Evolutionary conservation across 176 grass and related monocot genomes (phyloP), one percentile per base, ranked within the genome.

Genomic region (Musa troglodytarum): DNA sequence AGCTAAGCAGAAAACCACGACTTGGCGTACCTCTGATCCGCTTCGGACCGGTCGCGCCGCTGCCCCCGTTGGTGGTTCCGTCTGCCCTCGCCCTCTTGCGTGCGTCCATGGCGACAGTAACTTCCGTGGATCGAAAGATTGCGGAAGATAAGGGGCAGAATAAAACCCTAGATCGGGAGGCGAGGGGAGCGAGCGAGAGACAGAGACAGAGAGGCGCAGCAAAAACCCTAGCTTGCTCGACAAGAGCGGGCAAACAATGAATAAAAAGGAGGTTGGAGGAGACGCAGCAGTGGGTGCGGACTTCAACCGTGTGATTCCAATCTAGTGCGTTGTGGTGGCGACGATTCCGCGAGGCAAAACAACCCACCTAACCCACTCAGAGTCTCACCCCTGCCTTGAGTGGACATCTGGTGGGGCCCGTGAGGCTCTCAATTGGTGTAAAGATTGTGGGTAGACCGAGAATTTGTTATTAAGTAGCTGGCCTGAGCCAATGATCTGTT

Each of bases 81-180:
- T 78, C 80, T 8, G 52, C 68, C 34, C 75, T 73, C 49, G 54
- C 88, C 81, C 89, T 96, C 83, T 92, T 96, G 76, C 85, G 81
- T 2, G 78, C 65, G 49, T 92, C 89, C 93, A 96, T 96, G 29
- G 69, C 16, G 50, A 14, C 25, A 19, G 9, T 8, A 10, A 51
- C 50, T 25, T 65, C 10, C 19, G 68, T 9, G 11, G 13, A 19
- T 1, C 25, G 68, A 50, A 20, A 8, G 13, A 20, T 61, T 61
- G 57, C 16, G 17, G 16, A 9, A 61, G 57, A n/a, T n/a, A 6
- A 9, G 68, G 23, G 43, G 1, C 9, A 19, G 43, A 51, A 51
- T 20, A 51, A 52, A 70, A 70, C 68, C 68, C 68, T 70, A 70
- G 68, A 51, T 70, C 68, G 34, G 34, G 34, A 34, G 29, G 34